These are phyloP conservation scores for Nannizziopsis barbatae DNA, from an alignment of 2,329 filamentous ascomycete species.

Conservation along the genomic window DNA sequence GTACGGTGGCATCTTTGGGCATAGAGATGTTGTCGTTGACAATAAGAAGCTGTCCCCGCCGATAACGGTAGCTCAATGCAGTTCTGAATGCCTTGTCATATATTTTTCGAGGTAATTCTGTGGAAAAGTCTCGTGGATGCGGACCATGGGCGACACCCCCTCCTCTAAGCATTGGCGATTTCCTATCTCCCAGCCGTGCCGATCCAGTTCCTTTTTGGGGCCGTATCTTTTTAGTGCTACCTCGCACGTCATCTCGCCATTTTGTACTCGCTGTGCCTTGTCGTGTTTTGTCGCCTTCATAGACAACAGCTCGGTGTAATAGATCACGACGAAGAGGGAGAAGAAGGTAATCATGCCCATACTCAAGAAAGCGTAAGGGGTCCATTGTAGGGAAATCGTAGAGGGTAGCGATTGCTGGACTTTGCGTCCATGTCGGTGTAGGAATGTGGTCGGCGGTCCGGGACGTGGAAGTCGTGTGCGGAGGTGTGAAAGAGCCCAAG, in stretches of 20 bases:
- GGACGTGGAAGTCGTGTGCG: constrained; percentile 11
- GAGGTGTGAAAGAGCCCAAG: constrained; percentile 19
- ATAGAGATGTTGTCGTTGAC: constrained; percentile 65
- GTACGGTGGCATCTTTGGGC: constrained; percentile 42
- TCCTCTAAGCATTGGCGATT: constrained; percentile 70
- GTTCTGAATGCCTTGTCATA: constrained; percentile 95
- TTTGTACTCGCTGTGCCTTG: constrained; percentile 78
- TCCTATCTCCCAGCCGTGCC: constrained; percentile 68
- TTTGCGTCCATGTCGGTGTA: constrained; percentile 28
- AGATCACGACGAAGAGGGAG: constrained; percentile 83
- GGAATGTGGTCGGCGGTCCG: constrained; percentile 16
- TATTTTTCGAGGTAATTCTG: constrained; percentile 70
- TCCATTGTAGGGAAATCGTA: constrained; percentile 85
- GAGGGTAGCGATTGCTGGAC: constrained; percentile 68
- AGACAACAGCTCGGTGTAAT: constrained; percentile 82
- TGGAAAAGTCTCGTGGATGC: constrained; percentile 80
- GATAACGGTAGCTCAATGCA: constrained; percentile 82
- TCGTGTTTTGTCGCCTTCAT: constrained; percentile 79
- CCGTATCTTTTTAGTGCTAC: constrained; percentile 68
- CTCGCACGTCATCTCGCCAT: constrained; percentile 70
- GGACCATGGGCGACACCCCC: constrained; percentile 88
- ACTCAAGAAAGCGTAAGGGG: constrained; percentile 64
- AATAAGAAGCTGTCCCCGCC: constrained; percentile 74
- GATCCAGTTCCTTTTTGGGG: constrained; percentile 77
- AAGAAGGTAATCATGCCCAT: constrained; percentile 69